Base-by-base conservation (phyloP, 2,329 filamentous ascomycete species). In the Talaromyces sp. region DNA sequence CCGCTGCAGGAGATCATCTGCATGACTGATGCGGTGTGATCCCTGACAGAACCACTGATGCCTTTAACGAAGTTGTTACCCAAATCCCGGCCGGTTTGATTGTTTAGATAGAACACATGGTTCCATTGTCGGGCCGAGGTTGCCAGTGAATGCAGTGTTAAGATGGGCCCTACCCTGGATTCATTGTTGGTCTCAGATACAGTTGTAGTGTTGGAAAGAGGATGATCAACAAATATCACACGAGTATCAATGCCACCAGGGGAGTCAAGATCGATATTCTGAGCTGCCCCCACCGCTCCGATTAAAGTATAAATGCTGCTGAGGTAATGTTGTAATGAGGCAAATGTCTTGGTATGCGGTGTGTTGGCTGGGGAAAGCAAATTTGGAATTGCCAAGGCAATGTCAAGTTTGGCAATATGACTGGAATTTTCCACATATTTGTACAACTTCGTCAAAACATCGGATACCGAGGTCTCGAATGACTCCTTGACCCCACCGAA, bases 251-350 rank as follows among this genome's bases (percentile, higher is more conserved):
- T 82, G 20, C 89, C 88, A 41, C 86, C 85, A 0, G 84, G 80
- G 32, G 84, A 83, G 76, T 83, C 78, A 73, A 90, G 69, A 71
- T 89, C 75, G 70, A 87, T 75, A 76, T 76, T 77, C 43, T 83
- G 77, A 59, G 85, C 80, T 11, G 86, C 83, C 57, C 88, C 90
- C n/a, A 90, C 78, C 41, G 86, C 76, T 30, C 87, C 87, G 51
- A 94, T 77, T 45, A 97, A 80, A 64, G 86, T 86, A 78, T 97
- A 97, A 20, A 95, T 69, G 22, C 83, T 83, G 2, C 89, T 88
- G 19, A 97, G 75, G 4, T 93, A 78, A n/a, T 81, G 79, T 71
- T 96, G 91, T 0, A 86, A 82, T n/a, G 80, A 74, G 30, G 79
- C 68, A 81, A 91, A 96, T 16, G 83, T 76, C 41, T 83, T 75